Percentiles rank a stretch among this genome's conserved stretches.
Evolutionary conservation across 805 yeast species (phyloP).

Genomic region (Vanderwaltozyma tropicalis): DNA sequence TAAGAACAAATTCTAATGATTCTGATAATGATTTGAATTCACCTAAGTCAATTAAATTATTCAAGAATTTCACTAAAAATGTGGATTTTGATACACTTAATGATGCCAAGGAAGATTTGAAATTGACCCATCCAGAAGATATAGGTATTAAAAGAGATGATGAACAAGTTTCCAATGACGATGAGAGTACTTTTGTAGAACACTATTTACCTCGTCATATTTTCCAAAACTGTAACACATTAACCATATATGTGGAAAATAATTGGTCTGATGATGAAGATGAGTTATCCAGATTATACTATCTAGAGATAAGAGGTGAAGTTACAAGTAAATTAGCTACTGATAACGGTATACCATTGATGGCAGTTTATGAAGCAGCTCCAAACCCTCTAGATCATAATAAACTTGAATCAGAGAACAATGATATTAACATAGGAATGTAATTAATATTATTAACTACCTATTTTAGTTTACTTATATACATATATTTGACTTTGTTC

Average conservation of each 20-base stretch:
- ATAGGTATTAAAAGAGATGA: slow-evolving; percentile 30
- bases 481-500: neutral
- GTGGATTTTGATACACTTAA: slow-evolving; percentile 64
- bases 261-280: slow-evolving; percentile 56
- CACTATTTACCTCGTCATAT: slow-evolving; percentile 67
- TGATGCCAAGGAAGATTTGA: slow-evolving; percentile 39
- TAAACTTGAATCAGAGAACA: slow-evolving; percentile 22
- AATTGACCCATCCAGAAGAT: slow-evolving; percentile 53
- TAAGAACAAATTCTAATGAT: slow-evolving; percentile 47
- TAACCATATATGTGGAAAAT: slow-evolving; percentile 59
- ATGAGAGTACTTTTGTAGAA: slow-evolving; percentile 55
- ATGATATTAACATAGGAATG: neutral
- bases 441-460: neutral
- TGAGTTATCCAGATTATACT: slow-evolving; percentile 48
- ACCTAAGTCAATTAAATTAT: slow-evolving; percentile 59
- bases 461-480: neutral
- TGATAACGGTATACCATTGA: slow-evolving; percentile 39
- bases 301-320: slow-evolving; percentile 74
- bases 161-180: slow-evolving; percentile 30
- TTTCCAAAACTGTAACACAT: slow-evolving; percentile 57
- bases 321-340: slow-evolving; percentile 24
- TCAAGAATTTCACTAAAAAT: slow-evolving; percentile 49
- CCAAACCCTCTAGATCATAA: slow-evolving; percentile 89
- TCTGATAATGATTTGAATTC: slow-evolving; percentile 39
- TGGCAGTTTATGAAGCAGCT: slow-evolving; percentile 77